Percentiles rank a stretch among this genome's conserved stretches.
These are phyloP conservation scores for Gonapodya sp. DNA, from an alignment of 192 early-diverging fungal species.

Conservation along the genomic window DNA sequence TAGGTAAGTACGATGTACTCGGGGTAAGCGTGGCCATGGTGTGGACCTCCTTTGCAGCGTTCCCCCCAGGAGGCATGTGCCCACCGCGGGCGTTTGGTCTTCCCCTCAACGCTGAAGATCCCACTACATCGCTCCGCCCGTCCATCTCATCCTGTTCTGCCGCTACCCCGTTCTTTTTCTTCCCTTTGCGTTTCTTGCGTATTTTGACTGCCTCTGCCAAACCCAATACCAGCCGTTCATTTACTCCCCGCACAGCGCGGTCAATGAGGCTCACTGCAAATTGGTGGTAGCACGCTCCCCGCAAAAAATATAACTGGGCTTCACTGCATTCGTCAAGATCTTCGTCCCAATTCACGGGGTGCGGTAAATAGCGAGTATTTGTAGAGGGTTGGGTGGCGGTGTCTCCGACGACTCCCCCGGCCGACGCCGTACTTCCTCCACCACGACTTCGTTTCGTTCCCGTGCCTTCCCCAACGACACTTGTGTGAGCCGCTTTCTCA, in stretches of 20 bases:
- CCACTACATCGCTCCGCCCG: background rate
- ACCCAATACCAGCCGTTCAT: slow-evolving; percentile 14
- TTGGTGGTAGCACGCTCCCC: slow-evolving; percentile 30
- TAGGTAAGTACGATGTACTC: slow-evolving; percentile 16
- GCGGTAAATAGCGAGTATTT: background rate
- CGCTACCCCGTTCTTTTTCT: slow-evolving; percentile 6
- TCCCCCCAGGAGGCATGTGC: background rate
- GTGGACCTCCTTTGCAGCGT: slow-evolving; percentile 3
- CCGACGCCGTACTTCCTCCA: background rate
- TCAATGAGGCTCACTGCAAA: slow-evolving; percentile 28
- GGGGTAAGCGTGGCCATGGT: slow-evolving; percentile 15
- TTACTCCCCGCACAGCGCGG: slow-evolving; percentile 21
- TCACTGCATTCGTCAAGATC: slow-evolving; percentile 22
- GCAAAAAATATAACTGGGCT: slow-evolving; percentile 25
- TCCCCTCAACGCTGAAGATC: background rate
- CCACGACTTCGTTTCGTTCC: background rate
- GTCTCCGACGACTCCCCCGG: background rate
- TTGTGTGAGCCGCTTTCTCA: slow-evolving; percentile 7
- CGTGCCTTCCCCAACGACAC: background rate
- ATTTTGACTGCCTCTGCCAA: background rate
- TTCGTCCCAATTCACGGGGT: slow-evolving; percentile 7
- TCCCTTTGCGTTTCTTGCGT: background rate
- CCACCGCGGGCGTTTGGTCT: background rate
- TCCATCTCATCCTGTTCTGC: slow-evolving; percentile 19
- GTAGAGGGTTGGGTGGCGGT: background rate